Conservation (phyloP, 805 yeast species). For the Wickerhamiella azyma region DNA sequence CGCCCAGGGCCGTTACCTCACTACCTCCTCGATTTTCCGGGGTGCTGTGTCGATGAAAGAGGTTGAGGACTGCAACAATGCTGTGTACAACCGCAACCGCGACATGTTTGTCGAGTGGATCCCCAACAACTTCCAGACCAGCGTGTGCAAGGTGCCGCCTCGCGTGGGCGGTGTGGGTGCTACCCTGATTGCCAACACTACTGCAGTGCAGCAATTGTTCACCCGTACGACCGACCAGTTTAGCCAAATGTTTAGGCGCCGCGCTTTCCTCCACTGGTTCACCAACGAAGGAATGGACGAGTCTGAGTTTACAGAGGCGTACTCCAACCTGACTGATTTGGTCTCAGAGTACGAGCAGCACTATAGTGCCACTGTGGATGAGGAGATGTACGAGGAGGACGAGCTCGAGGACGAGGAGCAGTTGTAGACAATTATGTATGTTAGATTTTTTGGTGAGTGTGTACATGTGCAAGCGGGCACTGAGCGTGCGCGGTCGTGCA, state of each 20-base stretch:
- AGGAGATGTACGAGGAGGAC: slow-evolving; percentile 55
- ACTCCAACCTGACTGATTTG: slow-evolving; percentile 77
- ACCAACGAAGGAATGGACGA: slow-evolving; percentile 94
- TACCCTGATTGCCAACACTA: slow-evolving; percentile 84
- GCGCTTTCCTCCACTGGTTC: slow-evolving; percentile 94
- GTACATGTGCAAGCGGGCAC: too few relatives aligned
- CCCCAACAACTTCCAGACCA: slow-evolving; percentile 88
- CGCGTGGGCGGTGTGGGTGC: slow-evolving; percentile 77
- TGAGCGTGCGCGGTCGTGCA: too few relatives aligned
- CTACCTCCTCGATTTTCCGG: slow-evolving; percentile 88
- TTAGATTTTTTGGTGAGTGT: too few relatives aligned
- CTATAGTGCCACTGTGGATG: slow-evolving; percentile 67
- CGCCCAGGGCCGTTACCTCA: slow-evolving; percentile 75
- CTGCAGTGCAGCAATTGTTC: slow-evolving; percentile 83
- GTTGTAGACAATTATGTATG: not conserved
- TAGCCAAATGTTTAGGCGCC: slow-evolving; percentile 82
- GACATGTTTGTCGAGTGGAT: slow-evolving; percentile 90
- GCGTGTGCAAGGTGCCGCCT: slow-evolving; percentile 86
- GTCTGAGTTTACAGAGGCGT: slow-evolving; percentile 87
- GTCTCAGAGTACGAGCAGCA: slow-evolving; percentile 86
- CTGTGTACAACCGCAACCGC: slow-evolving; percentile 68
- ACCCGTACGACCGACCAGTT: slow-evolving; percentile 83
- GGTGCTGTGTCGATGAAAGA: slow-evolving; percentile 88
- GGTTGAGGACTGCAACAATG: slow-evolving; percentile 86
- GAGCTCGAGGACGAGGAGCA: slow-evolving; percentile 3